A percentile compares a stretch with the other conserved stretches of the same genome.
phyloP scores from a whole-genome alignment of 2,329 filamentous ascomycete genomes.

The Alternaria incomplexa region DNA sequence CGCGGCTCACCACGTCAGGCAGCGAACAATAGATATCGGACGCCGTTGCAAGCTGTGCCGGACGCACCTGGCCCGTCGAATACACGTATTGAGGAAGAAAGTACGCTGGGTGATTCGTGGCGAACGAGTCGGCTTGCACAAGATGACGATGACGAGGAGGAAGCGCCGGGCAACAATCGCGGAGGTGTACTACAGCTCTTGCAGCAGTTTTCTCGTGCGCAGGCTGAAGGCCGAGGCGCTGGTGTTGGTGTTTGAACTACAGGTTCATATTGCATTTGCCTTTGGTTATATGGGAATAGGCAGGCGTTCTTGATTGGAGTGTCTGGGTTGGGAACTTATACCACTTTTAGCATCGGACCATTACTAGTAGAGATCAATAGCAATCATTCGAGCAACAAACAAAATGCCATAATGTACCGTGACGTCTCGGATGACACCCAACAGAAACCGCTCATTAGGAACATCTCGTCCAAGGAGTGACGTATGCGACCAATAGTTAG shows the following conservation, averaged over 20 bases:
- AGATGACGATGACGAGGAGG: slow-evolving; percentile 58
- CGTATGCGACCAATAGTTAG: background rate
- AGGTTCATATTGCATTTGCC: slow-evolving; percentile 5
- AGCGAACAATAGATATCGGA: slow-evolving; percentile 54
- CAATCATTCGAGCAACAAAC: background rate
- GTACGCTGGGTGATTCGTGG: slow-evolving; percentile 67
- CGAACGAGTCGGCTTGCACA: slow-evolving; percentile 52
- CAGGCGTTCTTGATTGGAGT: background rate
- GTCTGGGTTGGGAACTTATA: slow-evolving; percentile 1
- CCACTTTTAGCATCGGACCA: slow-evolving; percentile 2
- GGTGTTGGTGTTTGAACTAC: slow-evolving; percentile 38
- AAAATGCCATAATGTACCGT: background rate
- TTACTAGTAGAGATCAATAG: background rate
- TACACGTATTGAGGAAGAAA: slow-evolving; percentile 57
- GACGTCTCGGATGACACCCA: background rate
- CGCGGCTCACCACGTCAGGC: slow-evolving; percentile 55
- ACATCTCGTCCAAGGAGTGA: background rate
- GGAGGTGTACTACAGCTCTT: slow-evolving; percentile 69
- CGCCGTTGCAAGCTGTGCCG: slow-evolving; percentile 31
- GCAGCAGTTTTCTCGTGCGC: slow-evolving; percentile 70
- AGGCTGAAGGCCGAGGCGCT: slow-evolving; percentile 56
- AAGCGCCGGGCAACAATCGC: slow-evolving; percentile 50
- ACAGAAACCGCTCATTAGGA: background rate
- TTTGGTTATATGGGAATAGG: background rate
- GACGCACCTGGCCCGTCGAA: slow-evolving; percentile 14